phyloP scores from a whole-genome alignment of 371 early-diverging fungal genomes.

The Rhizopus microsporus region DNA sequence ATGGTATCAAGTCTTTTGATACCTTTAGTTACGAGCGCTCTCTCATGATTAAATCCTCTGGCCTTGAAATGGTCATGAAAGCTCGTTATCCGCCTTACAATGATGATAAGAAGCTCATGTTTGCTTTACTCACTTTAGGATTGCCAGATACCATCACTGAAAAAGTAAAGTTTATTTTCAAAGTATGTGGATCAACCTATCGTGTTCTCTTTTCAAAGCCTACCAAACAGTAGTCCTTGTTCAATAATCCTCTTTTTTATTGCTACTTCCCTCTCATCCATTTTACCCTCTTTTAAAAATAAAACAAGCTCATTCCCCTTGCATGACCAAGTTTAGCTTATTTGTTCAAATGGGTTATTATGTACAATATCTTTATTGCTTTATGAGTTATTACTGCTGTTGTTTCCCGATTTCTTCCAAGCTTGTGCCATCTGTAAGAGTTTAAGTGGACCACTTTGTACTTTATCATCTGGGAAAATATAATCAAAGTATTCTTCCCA shows the following conservation, averaged over 20 bases:
- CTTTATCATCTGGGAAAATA: slow-evolving; percentile 93
- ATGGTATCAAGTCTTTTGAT: slow-evolving; percentile 77
- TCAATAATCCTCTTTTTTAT: background rate
- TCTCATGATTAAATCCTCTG: slow-evolving; percentile 53
- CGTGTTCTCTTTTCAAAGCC: slow-evolving; percentile 13
- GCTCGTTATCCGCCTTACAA: slow-evolving; percentile 56
- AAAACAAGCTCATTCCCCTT: no score
- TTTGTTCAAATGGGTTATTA: background rate
- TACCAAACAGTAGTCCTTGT: background rate
- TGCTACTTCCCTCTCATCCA: no score
- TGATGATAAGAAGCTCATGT: slow-evolving; percentile 32
- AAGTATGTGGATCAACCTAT: slow-evolving; percentile 8
- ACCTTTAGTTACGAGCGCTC: slow-evolving; percentile 71
- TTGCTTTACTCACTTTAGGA: slow-evolving; percentile 23
- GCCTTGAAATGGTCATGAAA: slow-evolving; percentile 45
- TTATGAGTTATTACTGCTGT: slow-evolving; percentile 6
- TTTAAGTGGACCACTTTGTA: slow-evolving; percentile 82
- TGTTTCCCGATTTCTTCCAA: slow-evolving; percentile 65
- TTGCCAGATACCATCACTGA: slow-evolving; percentile 12
- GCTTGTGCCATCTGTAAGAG: slow-evolving; percentile 88
- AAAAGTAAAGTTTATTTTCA: slow-evolving; percentile 15
- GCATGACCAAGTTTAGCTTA: no score
- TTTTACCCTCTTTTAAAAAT: no score
- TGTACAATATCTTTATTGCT: slow-evolving; percentile 1
- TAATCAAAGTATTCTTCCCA: slow-evolving; percentile 98